Conservation (phyloP, 495 filamentous ascomycete species). For the Penicillium pulvis region DNA sequence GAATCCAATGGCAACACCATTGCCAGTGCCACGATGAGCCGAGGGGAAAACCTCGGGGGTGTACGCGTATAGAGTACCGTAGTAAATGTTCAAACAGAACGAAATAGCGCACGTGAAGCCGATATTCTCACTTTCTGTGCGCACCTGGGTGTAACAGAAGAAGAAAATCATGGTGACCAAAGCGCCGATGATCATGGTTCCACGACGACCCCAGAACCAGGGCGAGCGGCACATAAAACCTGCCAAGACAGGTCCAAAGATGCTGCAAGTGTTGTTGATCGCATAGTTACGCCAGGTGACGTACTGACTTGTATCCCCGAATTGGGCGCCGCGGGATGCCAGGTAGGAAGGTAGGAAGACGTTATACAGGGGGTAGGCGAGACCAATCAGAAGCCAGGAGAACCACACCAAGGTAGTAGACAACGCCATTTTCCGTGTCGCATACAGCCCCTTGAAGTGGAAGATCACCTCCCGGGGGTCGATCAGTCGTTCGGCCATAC, state of each 20-base stretch:
- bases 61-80: conserved; percentile 69
- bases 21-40: conserved; percentile 69
- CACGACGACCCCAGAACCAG: conserved; percentile 58
- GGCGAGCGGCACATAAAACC: conserved; percentile 62
- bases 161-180: conserved; percentile 66
- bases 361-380: conserved; percentile 70
- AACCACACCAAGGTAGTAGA: conserved; percentile 68
- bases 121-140: conserved; percentile 58
- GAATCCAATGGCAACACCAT: conserved; percentile 67
- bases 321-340: conserved; percentile 45
- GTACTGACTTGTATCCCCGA: conserved; percentile 49
- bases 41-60: conserved; percentile 60
- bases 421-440: conserved; percentile 59
- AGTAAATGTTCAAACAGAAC: conserved; percentile 72
- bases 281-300: conserved; percentile 73
- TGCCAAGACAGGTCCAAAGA: conserved; percentile 66
- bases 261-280: conserved; percentile 62
- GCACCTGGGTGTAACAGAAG: conserved; percentile 68
- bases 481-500: conserved; percentile 37
- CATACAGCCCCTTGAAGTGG: conserved; percentile 66
- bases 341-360: conserved; percentile 63
- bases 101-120: conserved; percentile 67
- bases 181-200: conserved; percentile 68
- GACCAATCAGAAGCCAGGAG: conserved; percentile 69
- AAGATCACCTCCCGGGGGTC: conserved; percentile 52